A percentile compares a stretch with the other conserved stretches of the same genome.
Evolutionary conservation across 768 basidiomycete genomes (phyloP).

Genomic region (Amanita pallidorosea): DNA sequence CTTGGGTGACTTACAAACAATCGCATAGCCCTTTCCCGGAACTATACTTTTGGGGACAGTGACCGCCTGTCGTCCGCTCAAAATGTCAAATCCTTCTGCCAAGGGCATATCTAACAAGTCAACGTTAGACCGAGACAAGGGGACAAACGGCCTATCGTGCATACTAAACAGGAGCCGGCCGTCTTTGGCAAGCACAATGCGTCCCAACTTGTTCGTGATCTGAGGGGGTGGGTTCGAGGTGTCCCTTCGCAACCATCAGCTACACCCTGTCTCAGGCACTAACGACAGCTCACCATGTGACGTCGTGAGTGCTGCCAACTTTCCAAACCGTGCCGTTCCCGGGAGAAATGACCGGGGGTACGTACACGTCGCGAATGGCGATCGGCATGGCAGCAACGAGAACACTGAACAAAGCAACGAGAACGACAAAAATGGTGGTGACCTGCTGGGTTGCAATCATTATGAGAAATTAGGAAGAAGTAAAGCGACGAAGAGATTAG

Average conservation of each 20-base stretch:
- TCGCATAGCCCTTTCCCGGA: constrained; percentile 27
- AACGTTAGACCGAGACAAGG: background rate
- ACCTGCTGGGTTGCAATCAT: constrained; percentile 8
- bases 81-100: constrained; percentile 25
- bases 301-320: constrained; percentile 17
- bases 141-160: constrained; percentile 3
- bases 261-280: background rate
- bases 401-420: constrained; percentile 14
- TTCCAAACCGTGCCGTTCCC: constrained; percentile 18
- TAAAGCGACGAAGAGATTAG: constrained; percentile 3
- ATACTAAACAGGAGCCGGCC: constrained; percentile 22
- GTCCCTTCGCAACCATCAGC: constrained; percentile 20
- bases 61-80: constrained; percentile 23
- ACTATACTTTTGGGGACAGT: constrained; percentile 24
- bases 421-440: constrained; percentile 10
- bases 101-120: constrained; percentile 21
- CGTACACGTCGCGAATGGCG: constrained; percentile 19
- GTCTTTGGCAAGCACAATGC: constrained; percentile 24
- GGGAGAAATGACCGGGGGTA: constrained; percentile 19
- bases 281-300: constrained; percentile 17
- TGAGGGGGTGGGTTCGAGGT: constrained; percentile 24
- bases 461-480: constrained; percentile 7
- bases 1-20: constrained; percentile 29
- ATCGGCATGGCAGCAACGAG: constrained; percentile 17
- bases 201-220: constrained; percentile 33